Evolutionary conservation across 2,329 filamentous ascomycete genomes (phyloP).

Genomic region (Sporothrix dimorphospora): DNA sequence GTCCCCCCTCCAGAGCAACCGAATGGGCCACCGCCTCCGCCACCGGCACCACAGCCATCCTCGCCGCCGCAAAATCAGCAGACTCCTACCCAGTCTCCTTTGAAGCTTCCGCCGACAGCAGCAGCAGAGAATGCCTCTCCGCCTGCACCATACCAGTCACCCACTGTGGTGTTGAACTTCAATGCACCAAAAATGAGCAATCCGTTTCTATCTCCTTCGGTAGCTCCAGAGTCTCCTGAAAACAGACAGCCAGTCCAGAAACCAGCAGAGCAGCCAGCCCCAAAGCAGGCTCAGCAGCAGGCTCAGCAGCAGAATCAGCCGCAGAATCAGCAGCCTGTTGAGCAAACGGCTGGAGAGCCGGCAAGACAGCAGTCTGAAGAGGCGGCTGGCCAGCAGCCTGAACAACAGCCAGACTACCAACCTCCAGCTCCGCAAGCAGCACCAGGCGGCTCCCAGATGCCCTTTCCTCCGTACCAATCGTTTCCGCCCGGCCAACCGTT

Average conservation of each 20-base stretch:
- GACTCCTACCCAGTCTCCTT: slow-evolving; percentile 4
- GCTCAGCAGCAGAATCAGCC: not conserved
- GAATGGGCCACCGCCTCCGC: not conserved
- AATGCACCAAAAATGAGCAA: not conserved
- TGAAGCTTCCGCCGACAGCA: not conserved
- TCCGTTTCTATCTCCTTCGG: not conserved
- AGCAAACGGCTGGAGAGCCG: not conserved
- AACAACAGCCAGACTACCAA: not conserved
- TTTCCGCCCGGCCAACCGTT: slow-evolving; percentile 19
- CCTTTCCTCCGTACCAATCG: not conserved
- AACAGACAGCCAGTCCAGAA: not conserved
- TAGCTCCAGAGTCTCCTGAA: not conserved
- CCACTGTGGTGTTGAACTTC: slow-evolving; percentile 3
- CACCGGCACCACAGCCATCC: not conserved
- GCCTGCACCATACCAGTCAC: not conserved
- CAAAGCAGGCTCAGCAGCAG: not conserved
- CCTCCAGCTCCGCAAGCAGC: not conserved
- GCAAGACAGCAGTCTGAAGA: not conserved
- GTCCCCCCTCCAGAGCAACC: not conserved
- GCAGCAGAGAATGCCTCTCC: not conserved
- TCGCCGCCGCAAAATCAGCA: not conserved
- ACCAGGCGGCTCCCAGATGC: not conserved
- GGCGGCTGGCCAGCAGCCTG: not conserved
- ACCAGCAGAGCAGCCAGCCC: not conserved
- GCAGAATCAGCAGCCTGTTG: not conserved